Base-by-base conservation (phyloP, 148 eudicot genomes). In the Rhododendron griersonianum region DNA sequence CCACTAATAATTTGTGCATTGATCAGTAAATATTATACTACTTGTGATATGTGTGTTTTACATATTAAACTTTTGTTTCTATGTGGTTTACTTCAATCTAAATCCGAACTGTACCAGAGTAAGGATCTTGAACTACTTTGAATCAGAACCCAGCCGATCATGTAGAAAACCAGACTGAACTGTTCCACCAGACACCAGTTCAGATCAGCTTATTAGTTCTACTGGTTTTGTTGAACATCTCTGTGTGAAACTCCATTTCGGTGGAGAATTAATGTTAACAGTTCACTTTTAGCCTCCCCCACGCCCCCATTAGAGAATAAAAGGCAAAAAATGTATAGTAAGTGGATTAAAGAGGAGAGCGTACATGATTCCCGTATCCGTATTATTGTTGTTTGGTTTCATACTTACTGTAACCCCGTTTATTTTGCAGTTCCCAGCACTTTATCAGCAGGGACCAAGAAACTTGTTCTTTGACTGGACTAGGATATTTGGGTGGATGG, bases 401-500 rank as follows among this genome's bases (percentile, higher is more conserved):
- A 30, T 8, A 30, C 57, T 47, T n/a, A 48, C 33, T 76, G 19
- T 16, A 35, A 2, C 21, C 11, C 35, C 9, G 21, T 51, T 41
- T n/a, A 19, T 79, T 67, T 88, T 90, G 8, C 93, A 94, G 97
- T 94, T 94, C 85, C 97, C 97, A 75, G 95, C 97, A 53, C 88
- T 94, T 5, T 94, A 94, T 87, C 97, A 94, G 86, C 97, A 94
- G 90, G 97, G 97, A 28, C 94, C 94, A 11, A 91, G 83, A 84
- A 94, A 94, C 90, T 90, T 94, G 74, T 94, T 94, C 89, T 94
- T 94, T 51, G 93, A 93, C 89, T 94, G 97, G 97, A 73, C 83
- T 71, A 87, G 93, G 84, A 94, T 94, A 78, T 85, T 94, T 35
- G 95, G 95, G 77, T 94, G 97, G 97, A 92, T 94, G 84, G 95